Evolutionary conservation across 2,329 filamentous ascomycete species (phyloP).

Genomic region (Trichoderma sp.): DNA sequence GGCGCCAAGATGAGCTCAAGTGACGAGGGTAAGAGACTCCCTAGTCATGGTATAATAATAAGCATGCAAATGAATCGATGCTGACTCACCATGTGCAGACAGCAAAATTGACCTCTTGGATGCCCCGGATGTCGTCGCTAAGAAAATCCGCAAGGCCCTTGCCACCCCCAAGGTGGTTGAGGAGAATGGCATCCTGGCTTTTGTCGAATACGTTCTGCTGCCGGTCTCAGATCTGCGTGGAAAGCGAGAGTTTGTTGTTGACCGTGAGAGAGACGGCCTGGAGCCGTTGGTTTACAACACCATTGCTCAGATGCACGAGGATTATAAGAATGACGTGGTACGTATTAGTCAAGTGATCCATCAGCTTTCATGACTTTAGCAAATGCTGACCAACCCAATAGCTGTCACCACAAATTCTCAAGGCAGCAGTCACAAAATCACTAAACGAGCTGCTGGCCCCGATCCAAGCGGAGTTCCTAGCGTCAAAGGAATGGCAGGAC

Average conservation of each 20-base stretch:
- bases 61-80: background rate
- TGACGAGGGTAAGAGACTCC: constrained; percentile 50
- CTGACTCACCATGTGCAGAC: constrained; percentile 43
- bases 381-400: constrained; percentile 16
- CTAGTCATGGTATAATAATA: background rate
- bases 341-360: constrained; percentile 29
- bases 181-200: constrained; percentile 81
- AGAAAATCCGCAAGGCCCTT: constrained; percentile 83
- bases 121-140: constrained; percentile 65
- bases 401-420: constrained; percentile 81
- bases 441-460: constrained; percentile 72
- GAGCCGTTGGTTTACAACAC: constrained; percentile 78
- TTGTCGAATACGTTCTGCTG: constrained; percentile 83
- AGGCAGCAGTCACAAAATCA: constrained; percentile 74
- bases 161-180: constrained; percentile 73
- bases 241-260: constrained; percentile 63
- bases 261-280: constrained; percentile 58
- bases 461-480: constrained; percentile 70
- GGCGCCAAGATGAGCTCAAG: constrained; percentile 85
- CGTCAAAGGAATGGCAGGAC: constrained; percentile 71
- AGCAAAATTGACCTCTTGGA: constrained; percentile 96
- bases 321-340: constrained; percentile 77
- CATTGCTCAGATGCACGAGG: constrained; percentile 70
- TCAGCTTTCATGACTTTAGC: background rate
- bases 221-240: constrained; percentile 67